A percentile compares a stretch with the other conserved stretches of the same genome.
Evolutionary conservation across 2,329 filamentous ascomycete genomes (phyloP).

Genomic region (Chrysoporthe austroafricana): DNA sequence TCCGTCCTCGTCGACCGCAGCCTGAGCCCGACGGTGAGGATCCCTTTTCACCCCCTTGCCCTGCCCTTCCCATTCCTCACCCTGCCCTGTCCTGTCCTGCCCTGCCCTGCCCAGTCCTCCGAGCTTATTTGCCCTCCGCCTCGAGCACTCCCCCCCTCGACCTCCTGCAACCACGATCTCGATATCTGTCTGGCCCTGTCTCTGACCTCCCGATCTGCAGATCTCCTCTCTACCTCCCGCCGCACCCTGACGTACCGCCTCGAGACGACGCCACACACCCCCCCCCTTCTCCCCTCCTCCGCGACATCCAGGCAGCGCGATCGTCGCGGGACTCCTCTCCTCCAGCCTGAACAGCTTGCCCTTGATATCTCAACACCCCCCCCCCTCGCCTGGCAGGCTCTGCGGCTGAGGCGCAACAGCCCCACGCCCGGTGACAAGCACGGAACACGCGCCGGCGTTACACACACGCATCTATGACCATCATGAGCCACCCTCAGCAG

Average conservation of each 20-base stretch:
- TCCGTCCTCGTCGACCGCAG: slow-evolving; percentile 24
- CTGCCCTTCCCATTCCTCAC: slow-evolving; percentile 10
- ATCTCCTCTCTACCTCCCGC: slow-evolving; percentile 19
- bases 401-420: not conserved
- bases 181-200: slow-evolving; percentile 10
- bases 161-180: slow-evolving; percentile 14
- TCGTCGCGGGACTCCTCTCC: not conserved
- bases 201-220: slow-evolving; percentile 22
- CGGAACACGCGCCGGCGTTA: slow-evolving; percentile 11
- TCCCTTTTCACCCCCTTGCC: slow-evolving; percentile 22
- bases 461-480: slow-evolving; percentile 23
- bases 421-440: not conserved
- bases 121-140: slow-evolving; percentile 12
- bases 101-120: not conserved
- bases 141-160: slow-evolving; percentile 1
- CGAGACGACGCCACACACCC: slow-evolving; percentile 1
- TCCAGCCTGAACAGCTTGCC: slow-evolving; percentile 21
- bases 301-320: not conserved
- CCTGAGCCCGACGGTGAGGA: slow-evolving; percentile 26
- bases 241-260: slow-evolving; percentile 11
- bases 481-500: slow-evolving; percentile 29
- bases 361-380: not conserved
- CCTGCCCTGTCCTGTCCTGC: not conserved
- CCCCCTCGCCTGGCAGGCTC: not conserved
- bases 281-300: not conserved